Percentiles rank a stretch among this genome's conserved stretches.
These are phyloP conservation scores for Scortechinia acanthostroma DNA, from an alignment of 2,329 filamentous ascomycete species.

Conservation along the genomic window DNA sequence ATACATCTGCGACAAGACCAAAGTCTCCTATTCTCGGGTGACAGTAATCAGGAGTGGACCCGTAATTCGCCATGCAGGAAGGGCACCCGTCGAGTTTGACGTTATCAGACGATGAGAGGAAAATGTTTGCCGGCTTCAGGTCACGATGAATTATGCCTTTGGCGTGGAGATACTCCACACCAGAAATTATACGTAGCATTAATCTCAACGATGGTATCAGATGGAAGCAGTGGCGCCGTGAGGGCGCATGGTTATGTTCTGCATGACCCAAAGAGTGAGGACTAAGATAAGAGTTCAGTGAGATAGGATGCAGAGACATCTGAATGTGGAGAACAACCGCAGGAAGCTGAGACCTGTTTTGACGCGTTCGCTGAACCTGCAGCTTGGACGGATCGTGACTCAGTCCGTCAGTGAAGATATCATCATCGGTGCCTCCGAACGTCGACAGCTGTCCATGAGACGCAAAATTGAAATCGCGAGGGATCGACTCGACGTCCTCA, in stretches of 20 bases:
- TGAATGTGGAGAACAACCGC: conserved; percentile 55
- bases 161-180: conserved; percentile 55
- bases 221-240: conserved; percentile 52
- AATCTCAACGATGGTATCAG: conserved; percentile 46
- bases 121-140: conserved; percentile 63
- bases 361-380: conserved; percentile 14
- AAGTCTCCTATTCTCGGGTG: conserved; percentile 62
- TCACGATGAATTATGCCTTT: conserved; percentile 57
- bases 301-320: conserved; percentile 61
- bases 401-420: conserved; percentile 16
- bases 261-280: conserved; percentile 13
- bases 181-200: conserved; percentile 46
- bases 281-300: conserved; percentile 47
- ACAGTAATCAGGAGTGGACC: conserved; percentile 25
- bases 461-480: conserved; percentile 23
- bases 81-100: conserved; percentile 31
- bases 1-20: conserved; percentile 52
- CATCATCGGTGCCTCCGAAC: conserved; percentile 10
- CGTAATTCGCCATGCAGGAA: conserved; percentile 20
- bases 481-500: conserved; percentile 37
- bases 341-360: conserved; percentile 13
- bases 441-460: conserved; percentile 13
- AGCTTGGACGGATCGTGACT: conserved; percentile 17
- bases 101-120: conserved; percentile 41
- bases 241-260: conserved; percentile 7